phyloP scores from a whole-genome alignment of 2,329 filamentous ascomycete genomes.

The Pyricularia sp. region DNA sequence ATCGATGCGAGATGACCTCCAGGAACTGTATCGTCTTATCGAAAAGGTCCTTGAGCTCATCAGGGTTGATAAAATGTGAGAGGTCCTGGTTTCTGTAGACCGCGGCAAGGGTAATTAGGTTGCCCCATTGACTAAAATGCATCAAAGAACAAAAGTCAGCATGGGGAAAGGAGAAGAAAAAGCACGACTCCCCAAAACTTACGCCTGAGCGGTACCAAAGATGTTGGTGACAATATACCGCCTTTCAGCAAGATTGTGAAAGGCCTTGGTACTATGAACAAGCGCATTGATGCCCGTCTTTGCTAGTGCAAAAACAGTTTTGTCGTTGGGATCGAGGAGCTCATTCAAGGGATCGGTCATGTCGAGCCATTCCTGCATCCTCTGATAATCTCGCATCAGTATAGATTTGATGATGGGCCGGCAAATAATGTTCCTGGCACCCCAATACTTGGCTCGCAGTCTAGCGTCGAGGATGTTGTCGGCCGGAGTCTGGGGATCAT shows the following conservation, averaged over 20 bases:
- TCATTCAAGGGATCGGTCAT: conserved; percentile 1
- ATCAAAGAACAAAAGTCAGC: conserved; percentile 9
- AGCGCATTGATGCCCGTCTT: conserved; percentile 61
- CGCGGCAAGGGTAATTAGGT: conserved; percentile 82
- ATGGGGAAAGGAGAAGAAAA: no score
- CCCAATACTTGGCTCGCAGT: conserved; percentile 89
- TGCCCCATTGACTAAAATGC: conserved; percentile 78
- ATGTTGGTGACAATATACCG: conserved; percentile 88
- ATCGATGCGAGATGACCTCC: conserved; percentile 57
- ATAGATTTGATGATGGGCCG: conserved; percentile 61
- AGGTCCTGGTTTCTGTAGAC: conserved; percentile 62
- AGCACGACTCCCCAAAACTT: no score
- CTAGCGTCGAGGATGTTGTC: conserved; percentile 40
- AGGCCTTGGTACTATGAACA: conserved; percentile 76
- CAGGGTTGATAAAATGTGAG: conserved; percentile 42
- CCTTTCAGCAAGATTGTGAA: conserved; percentile 53
- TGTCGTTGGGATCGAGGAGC: conserved; percentile 2
- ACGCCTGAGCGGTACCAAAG: conserved; percentile 73
- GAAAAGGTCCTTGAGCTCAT: conserved; percentile 52
- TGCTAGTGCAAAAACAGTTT: conserved; percentile 43
- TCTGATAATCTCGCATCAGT: conserved; percentile 21
- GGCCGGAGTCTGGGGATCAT: no score
- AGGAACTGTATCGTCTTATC: conserved; percentile 70
- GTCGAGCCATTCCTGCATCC: conserved; percentile 16
- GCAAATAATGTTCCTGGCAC: conserved; percentile 81